Percentiles rank a stretch among this genome's conserved stretches.
Conservation (phyloP, 148 eudicot genomes). For the Tetragonia tetragonoides region DNA sequence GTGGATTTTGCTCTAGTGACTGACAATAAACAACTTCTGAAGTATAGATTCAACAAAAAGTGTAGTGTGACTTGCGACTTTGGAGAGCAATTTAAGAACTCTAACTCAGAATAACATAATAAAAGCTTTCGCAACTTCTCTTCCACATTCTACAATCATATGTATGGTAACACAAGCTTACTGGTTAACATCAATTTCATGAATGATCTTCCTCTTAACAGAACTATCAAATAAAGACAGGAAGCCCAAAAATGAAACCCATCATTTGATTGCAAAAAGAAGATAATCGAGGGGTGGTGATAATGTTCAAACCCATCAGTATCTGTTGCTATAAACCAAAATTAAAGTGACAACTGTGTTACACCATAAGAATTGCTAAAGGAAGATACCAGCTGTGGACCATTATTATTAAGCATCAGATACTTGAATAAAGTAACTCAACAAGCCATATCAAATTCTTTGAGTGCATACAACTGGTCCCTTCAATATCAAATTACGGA, state of each 20-base stretch:
- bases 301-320: not conserved
- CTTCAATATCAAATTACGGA: no score
- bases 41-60: not conserved
- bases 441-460: slow-evolving; percentile 8
- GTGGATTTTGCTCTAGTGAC: not conserved
- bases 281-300: no score
- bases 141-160: not conserved
- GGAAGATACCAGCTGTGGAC: slow-evolving; percentile 9
- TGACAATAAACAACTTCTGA: not conserved
- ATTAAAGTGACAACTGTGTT: not conserved
- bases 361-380: not conserved
- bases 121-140: not conserved
- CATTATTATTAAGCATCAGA: slow-evolving; percentile 8
- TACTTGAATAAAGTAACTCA: slow-evolving; percentile 1
- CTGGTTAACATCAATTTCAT: no score
- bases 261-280: no score
- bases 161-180: no score
- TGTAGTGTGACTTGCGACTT: not conserved
- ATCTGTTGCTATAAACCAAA: not conserved
- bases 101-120: not conserved
- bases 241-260: no score
- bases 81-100: not conserved
- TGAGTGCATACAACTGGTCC: not conserved
- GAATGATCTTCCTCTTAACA: no score
- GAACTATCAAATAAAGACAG: no score